Evolutionary conservation across 257 asterid genomes (phyloP).

Genomic region (Voacanga thouarsii): DNA sequence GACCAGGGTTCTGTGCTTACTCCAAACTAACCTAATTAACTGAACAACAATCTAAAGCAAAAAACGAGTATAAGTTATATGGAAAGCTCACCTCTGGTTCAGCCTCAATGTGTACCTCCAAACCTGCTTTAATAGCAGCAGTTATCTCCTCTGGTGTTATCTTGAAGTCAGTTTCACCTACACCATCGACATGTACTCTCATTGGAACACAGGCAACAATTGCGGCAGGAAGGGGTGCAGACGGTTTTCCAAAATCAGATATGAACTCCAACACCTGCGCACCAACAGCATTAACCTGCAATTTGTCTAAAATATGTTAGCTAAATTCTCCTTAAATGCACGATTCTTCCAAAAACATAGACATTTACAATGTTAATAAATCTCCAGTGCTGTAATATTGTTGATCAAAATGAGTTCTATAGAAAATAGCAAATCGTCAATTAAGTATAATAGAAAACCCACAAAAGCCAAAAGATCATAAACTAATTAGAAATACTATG

Average conservation of each 20-base stretch:
- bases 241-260: constrained; percentile 88
- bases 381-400: neutral
- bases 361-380: neutral
- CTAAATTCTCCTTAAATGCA: neutral
- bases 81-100: constrained; percentile 81
- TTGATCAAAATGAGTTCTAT: neutral
- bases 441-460: neutral
- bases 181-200: constrained; percentile 76
- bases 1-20: neutral
- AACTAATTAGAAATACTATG: neutral
- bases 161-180: constrained; percentile 85
- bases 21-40: neutral
- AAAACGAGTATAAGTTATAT: constrained; percentile 6
- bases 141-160: constrained; percentile 75
- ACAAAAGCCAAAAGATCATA: neutral
- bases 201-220: constrained; percentile 95
- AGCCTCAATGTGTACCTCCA: constrained; percentile 85
- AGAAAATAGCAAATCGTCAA: neutral
- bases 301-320: constrained; percentile 7
- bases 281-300: constrained; percentile 88
- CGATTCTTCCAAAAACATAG: neutral
- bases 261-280: constrained; percentile 90
- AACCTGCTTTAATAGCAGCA: constrained; percentile 81
- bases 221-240: constrained; percentile 96
- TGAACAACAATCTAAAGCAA: neutral